Evolutionary conservation across 164 flowering plant species (phyloP), one percentile per base, ranked within the genome.

Genomic region (Euptelea pleiosperma): DNA sequence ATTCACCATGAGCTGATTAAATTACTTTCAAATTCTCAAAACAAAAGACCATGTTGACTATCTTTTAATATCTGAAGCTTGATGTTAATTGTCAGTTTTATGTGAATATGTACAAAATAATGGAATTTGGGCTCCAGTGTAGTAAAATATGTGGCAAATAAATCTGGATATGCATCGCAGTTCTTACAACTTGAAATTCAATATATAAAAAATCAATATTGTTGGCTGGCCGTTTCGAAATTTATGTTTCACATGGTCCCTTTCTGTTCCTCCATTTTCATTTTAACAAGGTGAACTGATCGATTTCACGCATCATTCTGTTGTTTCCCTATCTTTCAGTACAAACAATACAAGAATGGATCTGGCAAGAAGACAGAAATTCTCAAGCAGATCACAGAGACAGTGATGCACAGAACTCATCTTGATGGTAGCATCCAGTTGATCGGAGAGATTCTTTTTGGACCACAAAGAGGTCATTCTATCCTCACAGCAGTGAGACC

Each of bases 391-490:
- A 75, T 93, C 1, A 67, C 67, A 1, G 78, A 77, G 40, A 79
- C 66, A 15, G 69, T 70, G 70, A 68, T 48, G 55, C 96, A 84
- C 66, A 75, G 98, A 43, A 52, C 24, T 26, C 97, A 88, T 68
- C 61, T 90, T 29, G 97, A 87, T 65, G 65, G 42, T 3, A 93
- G 94, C 65, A 55, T 93, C 31, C 68, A 75, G 28, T 51, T 79
- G 63, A 73, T 93, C 7, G 97, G 94, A 16, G 28, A 66, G 21
- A 60, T 93, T 28, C 70, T 93, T 7, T 83, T 77, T 49, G 94
- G 96, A 33, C 76, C 78, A 2, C 58, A 33, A 19, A 74, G 64
- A 41, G 80, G 81, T 15, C 41, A 78, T 25, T 40, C 73, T 1
- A 53, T 69, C 18, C 82, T 93, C 37, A 65, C 55, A 10, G 63